These are phyloP conservation scores for Inga oerstediana DNA, from an alignment of 306 rosid species.

Conservation along the genomic window DNA sequence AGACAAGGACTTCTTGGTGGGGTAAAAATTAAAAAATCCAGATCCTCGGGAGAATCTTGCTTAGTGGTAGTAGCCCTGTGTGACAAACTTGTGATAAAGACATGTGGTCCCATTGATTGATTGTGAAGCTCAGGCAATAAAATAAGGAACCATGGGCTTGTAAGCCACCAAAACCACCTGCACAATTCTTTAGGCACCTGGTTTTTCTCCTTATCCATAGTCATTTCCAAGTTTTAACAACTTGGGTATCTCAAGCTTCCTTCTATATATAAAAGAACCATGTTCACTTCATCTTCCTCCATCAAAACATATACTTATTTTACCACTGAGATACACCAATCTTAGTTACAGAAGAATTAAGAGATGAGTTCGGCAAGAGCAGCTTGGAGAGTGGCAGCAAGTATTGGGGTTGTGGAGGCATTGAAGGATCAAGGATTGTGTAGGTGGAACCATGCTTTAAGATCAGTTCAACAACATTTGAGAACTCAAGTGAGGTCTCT, in stretches of 20 bases:
- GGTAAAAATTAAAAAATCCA: too few relatives aligned
- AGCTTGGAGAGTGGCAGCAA: neutral
- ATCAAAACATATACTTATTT: neutral
- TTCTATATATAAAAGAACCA: neutral
- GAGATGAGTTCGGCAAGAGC: neutral
- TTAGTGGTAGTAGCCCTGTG: neutral
- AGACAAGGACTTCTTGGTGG: neutral
- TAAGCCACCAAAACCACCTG: neutral
- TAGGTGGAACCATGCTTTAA: neutral
- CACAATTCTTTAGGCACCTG: neutral
- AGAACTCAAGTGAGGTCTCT: neutral
- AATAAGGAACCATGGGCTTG: neutral
- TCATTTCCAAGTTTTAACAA: neutral
- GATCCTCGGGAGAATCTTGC: neutral
- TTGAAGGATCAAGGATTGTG: neutral
- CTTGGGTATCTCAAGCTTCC: neutral
- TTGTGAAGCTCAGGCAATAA: neutral
- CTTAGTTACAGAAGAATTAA: neutral
- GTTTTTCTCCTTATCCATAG: neutral
- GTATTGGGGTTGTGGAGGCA: constrained; percentile 1
- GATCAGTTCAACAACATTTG: neutral
- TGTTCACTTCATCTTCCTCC: neutral
- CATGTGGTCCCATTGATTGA: neutral
- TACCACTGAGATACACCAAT: too few relatives aligned
- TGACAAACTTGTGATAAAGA: neutral